Evolutionary conservation across 2,329 filamentous ascomycete genomes (phyloP).

Genomic region (Hypoxylon sp.): DNA sequence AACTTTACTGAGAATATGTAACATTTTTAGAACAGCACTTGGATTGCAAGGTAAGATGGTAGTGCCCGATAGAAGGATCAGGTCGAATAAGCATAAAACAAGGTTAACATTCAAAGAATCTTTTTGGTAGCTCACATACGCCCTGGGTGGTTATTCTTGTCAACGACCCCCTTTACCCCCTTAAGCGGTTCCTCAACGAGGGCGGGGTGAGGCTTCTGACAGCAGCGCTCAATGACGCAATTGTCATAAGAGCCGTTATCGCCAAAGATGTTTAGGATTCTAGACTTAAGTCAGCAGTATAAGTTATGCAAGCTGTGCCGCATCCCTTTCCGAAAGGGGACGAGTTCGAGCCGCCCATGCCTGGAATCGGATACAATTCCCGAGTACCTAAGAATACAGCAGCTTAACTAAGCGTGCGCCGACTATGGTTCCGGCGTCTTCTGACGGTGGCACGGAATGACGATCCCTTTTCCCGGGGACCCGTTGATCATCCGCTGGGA

Average conservation of each 20-base stretch:
- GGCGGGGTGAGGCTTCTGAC: not conserved
- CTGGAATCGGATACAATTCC: not conserved
- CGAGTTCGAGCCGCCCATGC: not conserved
- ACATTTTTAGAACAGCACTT: slow-evolving; percentile 2
- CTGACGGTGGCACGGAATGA: slow-evolving; percentile 5
- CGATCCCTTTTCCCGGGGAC: not conserved
- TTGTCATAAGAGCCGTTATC: not conserved
- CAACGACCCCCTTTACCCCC: not conserved
- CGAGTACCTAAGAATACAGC: slow-evolving; percentile 1
- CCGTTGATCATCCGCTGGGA: not conserved
- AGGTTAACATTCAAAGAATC: not conserved
- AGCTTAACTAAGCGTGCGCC: not conserved
- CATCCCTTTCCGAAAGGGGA: not conserved
- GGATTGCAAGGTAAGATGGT: not conserved
- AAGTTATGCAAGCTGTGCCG: not conserved
- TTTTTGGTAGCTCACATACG: not conserved
- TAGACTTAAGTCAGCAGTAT: not conserved
- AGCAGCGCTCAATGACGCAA: slow-evolving; percentile 2
- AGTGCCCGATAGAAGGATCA: not conserved
- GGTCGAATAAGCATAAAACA: slow-evolving; percentile 1
- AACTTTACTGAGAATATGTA: slow-evolving; percentile 1
- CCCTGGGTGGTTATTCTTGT: not conserved
- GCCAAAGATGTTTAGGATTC: slow-evolving; percentile 1
- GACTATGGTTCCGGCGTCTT: not conserved
- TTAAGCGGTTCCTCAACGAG: not conserved